Evolutionary conservation across 2,329 filamentous ascomycete species (phyloP).

Genomic region (Stylonectria norvegica): DNA sequence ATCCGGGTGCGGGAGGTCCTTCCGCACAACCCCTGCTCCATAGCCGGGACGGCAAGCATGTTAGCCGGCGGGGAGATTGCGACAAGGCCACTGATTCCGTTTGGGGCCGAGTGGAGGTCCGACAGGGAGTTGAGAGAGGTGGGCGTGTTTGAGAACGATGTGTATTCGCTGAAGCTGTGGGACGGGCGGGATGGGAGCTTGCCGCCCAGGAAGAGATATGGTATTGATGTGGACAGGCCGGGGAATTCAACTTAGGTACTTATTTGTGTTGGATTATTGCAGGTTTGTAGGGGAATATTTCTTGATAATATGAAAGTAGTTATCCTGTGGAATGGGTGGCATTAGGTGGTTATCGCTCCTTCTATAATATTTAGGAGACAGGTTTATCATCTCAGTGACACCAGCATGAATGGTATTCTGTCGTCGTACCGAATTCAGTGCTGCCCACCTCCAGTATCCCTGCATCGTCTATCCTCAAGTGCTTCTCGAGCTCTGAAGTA

Average conservation of each 20-base stretch:
- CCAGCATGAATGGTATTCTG: no score
- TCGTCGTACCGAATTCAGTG: no score
- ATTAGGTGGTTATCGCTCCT: no score
- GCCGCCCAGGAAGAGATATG: conserved; percentile 27
- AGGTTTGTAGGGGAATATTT: conserved; percentile 4
- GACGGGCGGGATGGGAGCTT: conserved; percentile 24
- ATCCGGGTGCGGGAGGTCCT: conserved; percentile 23
- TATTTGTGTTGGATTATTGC: background rate
- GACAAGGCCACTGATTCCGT: conserved; percentile 16
- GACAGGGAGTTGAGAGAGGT: conserved; percentile 15
- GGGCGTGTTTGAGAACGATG: conserved; percentile 11
- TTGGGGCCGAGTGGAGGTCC: conserved; percentile 26
- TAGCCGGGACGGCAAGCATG: conserved; percentile 26
- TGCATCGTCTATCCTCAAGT: no score
- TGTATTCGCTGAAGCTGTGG: conserved; percentile 46
- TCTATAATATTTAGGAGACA: no score
- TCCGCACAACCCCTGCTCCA: conserved; percentile 29
- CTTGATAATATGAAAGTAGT: no score
- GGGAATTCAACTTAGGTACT: no score
- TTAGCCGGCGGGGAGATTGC: conserved; percentile 27
- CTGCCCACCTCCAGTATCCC: no score
- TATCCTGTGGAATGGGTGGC: no score
- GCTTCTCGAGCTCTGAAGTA: no score
- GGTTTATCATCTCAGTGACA: no score
- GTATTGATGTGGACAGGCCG: conserved; percentile 25